Evolutionary conservation across 768 basidiomycete genomes (phyloP).

Genomic region (Crassisporium funariophilum): DNA sequence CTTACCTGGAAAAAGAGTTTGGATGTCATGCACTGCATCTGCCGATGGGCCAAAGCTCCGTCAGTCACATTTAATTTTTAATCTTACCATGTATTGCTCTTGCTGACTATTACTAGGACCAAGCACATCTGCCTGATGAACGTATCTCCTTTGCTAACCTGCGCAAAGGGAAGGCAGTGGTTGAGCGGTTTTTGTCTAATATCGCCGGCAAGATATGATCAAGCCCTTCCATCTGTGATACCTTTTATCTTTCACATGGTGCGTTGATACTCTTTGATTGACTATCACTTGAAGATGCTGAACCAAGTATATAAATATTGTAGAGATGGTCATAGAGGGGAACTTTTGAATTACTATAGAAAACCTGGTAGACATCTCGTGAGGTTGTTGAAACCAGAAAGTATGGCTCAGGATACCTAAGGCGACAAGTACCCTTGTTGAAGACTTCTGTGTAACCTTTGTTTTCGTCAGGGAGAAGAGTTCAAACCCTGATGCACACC

Average conservation of each 20-base stretch:
- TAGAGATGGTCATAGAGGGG: no score
- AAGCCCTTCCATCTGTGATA: no score
- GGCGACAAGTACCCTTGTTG: no score
- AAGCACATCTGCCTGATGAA: slow-evolving; percentile 93
- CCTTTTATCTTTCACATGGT: not conserved
- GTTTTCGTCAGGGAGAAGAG: no score
- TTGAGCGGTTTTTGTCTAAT: slow-evolving; percentile 71
- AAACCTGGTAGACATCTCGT: no score
- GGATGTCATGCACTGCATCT: slow-evolving; percentile 88
- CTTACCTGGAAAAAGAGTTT: slow-evolving; percentile 92
- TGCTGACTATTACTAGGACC: slow-evolving; percentile 53
- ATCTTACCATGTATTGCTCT: slow-evolving; percentile 6
- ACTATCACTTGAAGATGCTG: no score
- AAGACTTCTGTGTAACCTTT: no score
- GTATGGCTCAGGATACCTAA: no score
- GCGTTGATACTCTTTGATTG: not conserved
- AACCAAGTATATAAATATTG: no score
- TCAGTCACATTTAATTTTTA: slow-evolving; percentile 35
- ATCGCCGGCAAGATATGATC: slow-evolving; percentile 38
- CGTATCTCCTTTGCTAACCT: slow-evolving; percentile 86
- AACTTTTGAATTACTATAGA: no score
- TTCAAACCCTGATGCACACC: no score
- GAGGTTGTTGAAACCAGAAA: no score
- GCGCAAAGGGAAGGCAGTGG: slow-evolving; percentile 70
- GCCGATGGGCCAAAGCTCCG: slow-evolving; percentile 91